phyloP scores from a whole-genome alignment of 805 yeast species.

The Tetrapisispora namnaoensis region DNA sequence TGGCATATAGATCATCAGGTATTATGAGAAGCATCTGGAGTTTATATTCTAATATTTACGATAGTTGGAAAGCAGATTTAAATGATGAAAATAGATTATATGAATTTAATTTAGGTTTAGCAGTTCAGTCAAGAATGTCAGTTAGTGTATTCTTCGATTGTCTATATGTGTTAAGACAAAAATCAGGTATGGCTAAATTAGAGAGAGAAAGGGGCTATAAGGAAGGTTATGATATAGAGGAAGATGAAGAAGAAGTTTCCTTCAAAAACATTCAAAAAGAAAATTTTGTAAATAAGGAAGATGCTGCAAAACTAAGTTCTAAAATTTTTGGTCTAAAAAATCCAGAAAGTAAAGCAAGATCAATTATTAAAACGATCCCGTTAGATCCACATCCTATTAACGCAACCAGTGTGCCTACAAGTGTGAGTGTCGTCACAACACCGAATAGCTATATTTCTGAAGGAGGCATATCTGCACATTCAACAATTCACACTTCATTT shows the following conservation, averaged over 20 bases:
- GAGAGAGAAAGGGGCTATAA: conserved; percentile 28
- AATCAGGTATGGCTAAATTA: conserved; percentile 75
- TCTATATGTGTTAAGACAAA: conserved; percentile 71
- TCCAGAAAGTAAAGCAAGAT: conserved; percentile 65
- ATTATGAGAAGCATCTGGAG: conserved; percentile 94
- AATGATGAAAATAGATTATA: conserved; percentile 3
- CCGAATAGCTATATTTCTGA: conserved; percentile 2
- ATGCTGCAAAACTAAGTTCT: conserved; percentile 2
- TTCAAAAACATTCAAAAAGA: no score
- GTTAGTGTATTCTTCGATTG: conserved; percentile 91
- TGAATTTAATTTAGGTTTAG: conserved; percentile 36
- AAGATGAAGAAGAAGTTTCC: conserved; percentile 28
- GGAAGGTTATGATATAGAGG: conserved; percentile 19
- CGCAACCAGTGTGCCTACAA: conserved; percentile 11
- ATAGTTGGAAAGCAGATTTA: conserved; percentile 33
- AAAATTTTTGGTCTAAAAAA: conserved; percentile 38
- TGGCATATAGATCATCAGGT: conserved; percentile 87
- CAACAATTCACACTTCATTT: conserved; percentile 2
- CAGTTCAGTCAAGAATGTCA: conserved; percentile 75
- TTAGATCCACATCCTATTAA: conserved; percentile 72
- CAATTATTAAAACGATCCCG: conserved; percentile 68
- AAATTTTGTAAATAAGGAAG: background rate
- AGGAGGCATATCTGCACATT: background rate
- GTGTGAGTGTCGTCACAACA: background rate
- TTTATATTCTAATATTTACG: conserved; percentile 58